Evolutionary conservation across 108 stramenopile species (phyloP).

Genomic region (Fistulifera pelliculosa): DNA sequence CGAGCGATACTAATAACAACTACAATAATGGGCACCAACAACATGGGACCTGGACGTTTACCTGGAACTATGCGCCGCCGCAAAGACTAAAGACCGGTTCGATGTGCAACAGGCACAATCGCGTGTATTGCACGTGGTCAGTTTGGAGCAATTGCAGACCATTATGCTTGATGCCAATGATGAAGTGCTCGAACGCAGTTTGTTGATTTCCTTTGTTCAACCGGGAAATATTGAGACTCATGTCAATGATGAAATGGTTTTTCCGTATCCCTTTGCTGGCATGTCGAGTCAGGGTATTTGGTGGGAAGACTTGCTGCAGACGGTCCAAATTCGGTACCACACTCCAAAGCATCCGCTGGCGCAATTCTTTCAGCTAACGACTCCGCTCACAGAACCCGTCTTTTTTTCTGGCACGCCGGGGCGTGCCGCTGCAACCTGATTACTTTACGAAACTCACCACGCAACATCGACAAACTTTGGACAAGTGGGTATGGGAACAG

Average conservation of each 20-base stretch:
- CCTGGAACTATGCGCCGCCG: constrained; percentile 11
- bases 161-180: constrained; percentile 44
- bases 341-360: constrained; percentile 27
- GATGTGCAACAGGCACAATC: constrained; percentile 45
- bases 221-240: constrained; percentile 30
- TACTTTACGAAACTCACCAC: constrained; percentile 12
- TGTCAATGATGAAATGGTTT: constrained; percentile 51
- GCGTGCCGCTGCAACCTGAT: constrained; percentile 16
- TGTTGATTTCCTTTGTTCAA: constrained; percentile 41
- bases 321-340: constrained; percentile 46
- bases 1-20: neutral
- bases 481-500: constrained; percentile 44
- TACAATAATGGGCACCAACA: constrained; percentile 8
- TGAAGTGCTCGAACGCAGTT: constrained; percentile 34
- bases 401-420: constrained; percentile 46
- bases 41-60: constrained; percentile 13
- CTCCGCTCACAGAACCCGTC: constrained; percentile 15
- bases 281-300: constrained; percentile 50
- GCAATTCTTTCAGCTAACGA: constrained; percentile 35
- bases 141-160: constrained; percentile 47
- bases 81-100: constrained; percentile 31
- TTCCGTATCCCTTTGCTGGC: constrained; percentile 59
- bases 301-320: constrained; percentile 68
- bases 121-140: constrained; percentile 51
- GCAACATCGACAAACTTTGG: constrained; percentile 20